A percentile compares a stretch with the other conserved stretches of the same genome.
These are phyloP conservation scores for Ceratobasidium sp. DNA, from an alignment of 1,284 basidiomycete genomes.

Conservation along the genomic window DNA sequence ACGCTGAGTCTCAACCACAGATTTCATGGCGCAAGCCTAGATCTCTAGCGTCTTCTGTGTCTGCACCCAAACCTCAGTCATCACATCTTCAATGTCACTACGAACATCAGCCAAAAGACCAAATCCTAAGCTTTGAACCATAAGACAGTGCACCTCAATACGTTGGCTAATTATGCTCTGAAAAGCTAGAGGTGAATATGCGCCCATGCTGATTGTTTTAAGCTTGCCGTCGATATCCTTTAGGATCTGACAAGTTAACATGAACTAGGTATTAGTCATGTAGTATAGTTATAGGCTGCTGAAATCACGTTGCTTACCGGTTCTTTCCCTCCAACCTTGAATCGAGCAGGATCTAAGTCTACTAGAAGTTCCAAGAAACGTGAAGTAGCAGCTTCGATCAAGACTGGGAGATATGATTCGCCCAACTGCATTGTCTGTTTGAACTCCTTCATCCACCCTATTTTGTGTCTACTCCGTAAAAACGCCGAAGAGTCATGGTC, in stretches of 20 bases:
- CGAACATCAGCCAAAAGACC: not conserved
- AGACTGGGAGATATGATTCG: not conserved
- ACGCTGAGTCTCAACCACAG: too few species aligned
- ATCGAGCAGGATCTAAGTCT: not conserved
- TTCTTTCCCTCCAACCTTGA: not conserved
- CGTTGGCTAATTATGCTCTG: constrained; percentile 11
- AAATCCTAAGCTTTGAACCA: constrained; percentile 23
- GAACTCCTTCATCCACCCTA: too few species aligned
- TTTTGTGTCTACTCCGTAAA: too few species aligned
- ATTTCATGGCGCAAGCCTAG: too few species aligned
- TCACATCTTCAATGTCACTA: not conserved
- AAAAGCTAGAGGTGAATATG: not conserved
- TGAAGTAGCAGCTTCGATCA: not conserved
- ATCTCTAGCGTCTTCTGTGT: constrained; percentile 1
- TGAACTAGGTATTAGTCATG: not conserved
- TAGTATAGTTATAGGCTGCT: not conserved
- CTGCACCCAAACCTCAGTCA: constrained; percentile 26
- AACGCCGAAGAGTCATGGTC: too few species aligned
- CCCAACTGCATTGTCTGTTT: too few species aligned
- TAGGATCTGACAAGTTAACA: too few species aligned
- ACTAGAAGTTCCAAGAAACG: not conserved
- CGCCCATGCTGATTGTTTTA: not conserved
- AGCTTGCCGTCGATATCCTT: not conserved
- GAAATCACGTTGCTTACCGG: not conserved
- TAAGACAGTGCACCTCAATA: not conserved